Base-by-base conservation (phyloP, 208 protist genomes). In the Hexamita inflata region DNA sequence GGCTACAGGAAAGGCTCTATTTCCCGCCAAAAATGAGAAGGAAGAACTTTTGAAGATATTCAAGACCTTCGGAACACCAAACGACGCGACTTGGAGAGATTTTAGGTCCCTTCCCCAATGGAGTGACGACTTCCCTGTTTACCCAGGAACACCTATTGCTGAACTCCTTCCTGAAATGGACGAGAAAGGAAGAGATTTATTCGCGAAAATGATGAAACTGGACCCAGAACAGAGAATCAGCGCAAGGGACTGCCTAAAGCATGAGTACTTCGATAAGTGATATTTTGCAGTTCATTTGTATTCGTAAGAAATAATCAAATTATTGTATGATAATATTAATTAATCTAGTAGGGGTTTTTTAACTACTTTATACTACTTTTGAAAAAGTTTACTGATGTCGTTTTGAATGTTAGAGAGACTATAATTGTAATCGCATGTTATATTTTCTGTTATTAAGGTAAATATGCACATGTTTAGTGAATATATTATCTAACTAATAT, bases 11-110 rank as follows among this genome's bases (percentile, higher is more conserved):
- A 49, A 42, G 32, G 77, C 81, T 11, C 28, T 84, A 26, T 84
- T 75, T 53, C 35, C 61, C 28, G 81, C 80, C 1, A 75, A 82
- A 39, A 75, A 1, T 15, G 80, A 84, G 57, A 81, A 74, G 26
- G 80, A 83, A 26, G 35, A 83, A 53, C 26, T 83, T 1, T 42
- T 75, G 9, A 80, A 79, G 35, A 84, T 84, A 24, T 84, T 84
- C 57, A 35, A 75, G 49, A 42, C 77, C 29, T 15, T 83, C 62
- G 81, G 81, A 11, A 83, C 79, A 24, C 81, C 81, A 41, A 80
- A 60, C 42, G 60, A 80, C 40, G 7, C 67, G 7, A 40, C 41
- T 41, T 84, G 81, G 81, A 58, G 68, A 32, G 59, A 34, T 24
- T 32, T 67, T 11, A n/a, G 59, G 9, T 42, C 13, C 1, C 29